Evolutionary conservation across 2,329 filamentous ascomycete genomes (phyloP), one percentile per base, ranked within the genome.

Genomic region (Nemania sp.): DNA sequence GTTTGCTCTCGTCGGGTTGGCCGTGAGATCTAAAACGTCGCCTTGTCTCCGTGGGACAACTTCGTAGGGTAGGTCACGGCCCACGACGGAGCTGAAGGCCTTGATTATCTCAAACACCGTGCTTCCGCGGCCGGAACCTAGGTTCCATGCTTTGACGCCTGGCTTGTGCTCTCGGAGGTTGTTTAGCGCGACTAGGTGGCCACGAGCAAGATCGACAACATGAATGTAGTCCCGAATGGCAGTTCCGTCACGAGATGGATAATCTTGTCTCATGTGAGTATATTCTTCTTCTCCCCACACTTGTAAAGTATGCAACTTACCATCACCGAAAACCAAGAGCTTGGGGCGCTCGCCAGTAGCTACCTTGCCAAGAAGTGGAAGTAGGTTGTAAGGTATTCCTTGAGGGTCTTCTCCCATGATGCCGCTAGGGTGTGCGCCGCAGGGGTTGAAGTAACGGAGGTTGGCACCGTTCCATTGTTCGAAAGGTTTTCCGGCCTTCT

Each of bases 181-280:
- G 80, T 95, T 92, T 69, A 99, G 88, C 20, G 96, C 95, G 61
- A 91, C 86, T 60, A 97, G 81, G 76, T 97, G 93, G 63, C 93
- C 93, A 65, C 85, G 85, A 47, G 93, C 91, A 21, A 97, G 87
- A 73, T 97, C 93, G 65, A 96, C 84, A 60, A 97, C 91, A 81
- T 97, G 93, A 77, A 99, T 97, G 83, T 99, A 99, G 80, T 99
- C 95, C 70, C 95, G 90, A 75, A 97, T 97, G 65, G 92, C 91
- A 54, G 93, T 97, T 66, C 93, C 93, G 75, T 97, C 93, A 70
- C 88, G 89, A 54, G 92, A 97, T 34, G 83, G 75, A 81, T 99
- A 99, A 81, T 99, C 93, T 96, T 29, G 66, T 54, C 66, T 57
- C 29, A 37, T 29, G 32, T 61, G 2, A 66, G 60, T 56, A 54